Evolutionary conservation across 306 rosid genomes (phyloP), one percentile per base, ranked within the genome.

Genomic region (Begonia masoniana): DNA sequence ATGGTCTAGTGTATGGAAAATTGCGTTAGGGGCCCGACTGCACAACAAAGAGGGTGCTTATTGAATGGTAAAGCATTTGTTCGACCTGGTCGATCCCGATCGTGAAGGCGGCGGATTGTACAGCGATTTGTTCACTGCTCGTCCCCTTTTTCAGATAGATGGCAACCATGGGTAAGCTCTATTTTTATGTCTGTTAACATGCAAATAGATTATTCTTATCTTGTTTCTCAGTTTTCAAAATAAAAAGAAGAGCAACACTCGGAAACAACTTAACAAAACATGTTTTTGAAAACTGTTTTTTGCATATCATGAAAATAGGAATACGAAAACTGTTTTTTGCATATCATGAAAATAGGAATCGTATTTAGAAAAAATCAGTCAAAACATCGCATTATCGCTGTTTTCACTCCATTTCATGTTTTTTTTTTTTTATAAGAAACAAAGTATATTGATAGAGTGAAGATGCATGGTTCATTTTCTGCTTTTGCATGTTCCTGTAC

Each of bases 111-210:
- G 95, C 75, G 95, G 95, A 63, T 59, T 86, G 39, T 86, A 86
- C 71, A 77, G 95, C 67, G 82, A 86, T 63, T 67, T 86, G 62
- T 80, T 82, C 65, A 71, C 94, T 9, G 60, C 96, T 50, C 96
- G 82, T 59, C 94, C 88, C 50, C 96, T 88, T 43, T 86, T 86
- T 74, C 96, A 86, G 68, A 86, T 86, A 58, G 96, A 86, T 70
- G 94, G 86, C 21, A 86, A 82, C 76, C 82, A 78, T 52, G 96
- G 86, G 96, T 80, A 74, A 69, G 80, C 47, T 9, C 13, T 1
- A 57, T 59, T 43, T 13, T 53, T 61, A 62, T 10, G 8, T 12
- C 24, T 21, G 3, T 21, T 21, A 21, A 21, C 24, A 21, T 21
- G 24, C 24, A 3, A 21, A 21, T 21, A 21, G 24, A 21, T 21